Percentiles rank a stretch among this genome's conserved stretches.
phyloP scores from a whole-genome alignment of 192 early-diverging fungal species.

The Coemansia sp. region DNA sequence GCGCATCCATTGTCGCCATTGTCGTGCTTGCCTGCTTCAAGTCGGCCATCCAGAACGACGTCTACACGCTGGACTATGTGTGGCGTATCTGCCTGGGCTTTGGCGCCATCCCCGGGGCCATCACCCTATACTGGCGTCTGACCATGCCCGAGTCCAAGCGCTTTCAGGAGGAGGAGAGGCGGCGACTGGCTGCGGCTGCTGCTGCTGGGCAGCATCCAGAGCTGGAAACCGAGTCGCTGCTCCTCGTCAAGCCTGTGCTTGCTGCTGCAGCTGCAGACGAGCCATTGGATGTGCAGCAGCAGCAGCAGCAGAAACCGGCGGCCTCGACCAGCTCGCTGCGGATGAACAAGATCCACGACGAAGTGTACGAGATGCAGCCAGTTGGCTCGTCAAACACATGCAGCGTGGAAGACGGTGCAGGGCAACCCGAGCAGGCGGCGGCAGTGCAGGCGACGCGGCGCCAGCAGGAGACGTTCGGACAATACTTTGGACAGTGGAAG shows the following conservation, averaged over 20 bases:
- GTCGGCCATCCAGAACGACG: constrained; percentile 64
- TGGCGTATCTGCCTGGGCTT: constrained; percentile 90
- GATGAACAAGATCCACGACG: neutral
- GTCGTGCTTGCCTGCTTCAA: constrained; percentile 74
- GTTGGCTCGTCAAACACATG: neutral
- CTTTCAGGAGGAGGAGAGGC: constrained; percentile 45
- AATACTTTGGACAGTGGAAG: constrained; percentile 77
- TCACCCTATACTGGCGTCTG: constrained; percentile 89
- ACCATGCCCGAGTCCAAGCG: constrained; percentile 80
- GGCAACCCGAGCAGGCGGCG: neutral
- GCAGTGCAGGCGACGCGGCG: constrained; percentile 3
- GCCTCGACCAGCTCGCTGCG: constrained; percentile 2
- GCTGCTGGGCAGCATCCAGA: constrained; percentile 46
- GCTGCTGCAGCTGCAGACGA: constrained; percentile 1
- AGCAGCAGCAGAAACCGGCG: too few species aligned
- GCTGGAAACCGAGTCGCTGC: constrained; percentile 34
- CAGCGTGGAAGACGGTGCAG: neutral
- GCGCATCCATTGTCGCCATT: constrained; percentile 76
- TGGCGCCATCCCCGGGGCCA: constrained; percentile 79
- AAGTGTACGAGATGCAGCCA: constrained; percentile 9
- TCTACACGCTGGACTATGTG: constrained; percentile 77
- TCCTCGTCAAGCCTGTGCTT: constrained; percentile 24
- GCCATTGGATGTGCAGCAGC: too few species aligned
- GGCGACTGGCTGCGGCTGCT: constrained; percentile 38
- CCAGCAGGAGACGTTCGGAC: constrained; percentile 54